Evolutionary conservation across 208 protist species (phyloP), one percentile per base, ranked within the genome.

Genomic region (Wallacemonas sp.): DNA sequence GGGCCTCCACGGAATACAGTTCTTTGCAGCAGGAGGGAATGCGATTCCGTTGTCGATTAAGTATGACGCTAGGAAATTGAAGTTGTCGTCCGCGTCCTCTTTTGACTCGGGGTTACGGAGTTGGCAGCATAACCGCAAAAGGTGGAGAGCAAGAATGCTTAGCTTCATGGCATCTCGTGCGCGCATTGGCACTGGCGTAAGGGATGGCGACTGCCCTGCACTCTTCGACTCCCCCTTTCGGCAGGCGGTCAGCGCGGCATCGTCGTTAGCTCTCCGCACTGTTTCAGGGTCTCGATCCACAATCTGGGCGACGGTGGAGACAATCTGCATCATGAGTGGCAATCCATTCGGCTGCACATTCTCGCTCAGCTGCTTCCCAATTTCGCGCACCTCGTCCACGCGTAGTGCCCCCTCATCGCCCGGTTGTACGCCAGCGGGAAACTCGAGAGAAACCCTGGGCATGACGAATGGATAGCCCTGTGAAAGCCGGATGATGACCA

Each of bases 81-180:
- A 94, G 55, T 85, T 89, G 61, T 78, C 66, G 33, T 71, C 73
- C 0, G 81, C 81, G 63, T 94, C 85, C 60, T 91, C 85, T 27
- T 76, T 77, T 19, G 85, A 92, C 62, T 88, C 85, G 13, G 83
- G 80, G 54, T 89, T 62, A 50, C 83, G 87, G 57, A 94, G 71
- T 38, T 91, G 71, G 63, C 89, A 94, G 63, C 82, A 92, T 58
- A 89, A 91, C 61, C 79, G 75, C 13, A 89, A 54, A 15, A 94
- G 67, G 67, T 92, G 78, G n/a, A 90, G 74, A 2, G 85, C 42
- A 13, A 94, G 67, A 44, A 91, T 19, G 50, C 83, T 87, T 2
- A 94, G 68, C 57, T 70, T 79, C 4, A 91, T 34, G 26, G 76
- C 78, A 29, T 94, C 85, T 42, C 83, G 77, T 24, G 74, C 70